Evolutionary conservation across 208 protist genomes (phyloP).

Genomic region (Acanthamoeba culbertsoni): DNA sequence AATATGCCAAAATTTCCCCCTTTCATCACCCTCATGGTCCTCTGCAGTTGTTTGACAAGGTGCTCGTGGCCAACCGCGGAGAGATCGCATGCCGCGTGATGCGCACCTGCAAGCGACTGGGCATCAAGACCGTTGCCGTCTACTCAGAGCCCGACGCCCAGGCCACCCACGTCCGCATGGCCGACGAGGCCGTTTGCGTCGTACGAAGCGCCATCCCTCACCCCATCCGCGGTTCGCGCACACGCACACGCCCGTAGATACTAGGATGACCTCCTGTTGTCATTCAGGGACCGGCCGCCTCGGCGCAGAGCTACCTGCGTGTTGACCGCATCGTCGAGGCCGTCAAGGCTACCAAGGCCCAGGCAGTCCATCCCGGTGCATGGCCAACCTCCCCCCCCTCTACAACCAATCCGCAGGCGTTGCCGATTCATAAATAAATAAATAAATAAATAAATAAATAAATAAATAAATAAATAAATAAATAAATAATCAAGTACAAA

Average conservation of each 20-base stretch:
- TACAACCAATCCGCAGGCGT: too few relatives aligned
- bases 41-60: slow-evolving; percentile 78
- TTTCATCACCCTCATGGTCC: not conserved
- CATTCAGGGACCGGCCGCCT: slow-evolving; percentile 73
- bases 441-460: too few relatives aligned
- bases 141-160: slow-evolving; percentile 78
- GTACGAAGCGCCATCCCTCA: not conserved
- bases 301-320: slow-evolving; percentile 78
- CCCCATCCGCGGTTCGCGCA: not conserved
- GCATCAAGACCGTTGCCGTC: slow-evolving; percentile 88
- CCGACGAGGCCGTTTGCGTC: slow-evolving; percentile 77
- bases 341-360: slow-evolving; percentile 75
- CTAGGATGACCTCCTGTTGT: not conserved
- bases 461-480: too few relatives aligned
- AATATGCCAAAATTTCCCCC: not conserved
- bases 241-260: not conserved
- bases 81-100: slow-evolving; percentile 90
- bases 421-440: too few relatives aligned
- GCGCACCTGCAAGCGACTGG: slow-evolving; percentile 82
- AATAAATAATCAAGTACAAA: too few relatives aligned
- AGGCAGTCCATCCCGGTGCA: slow-evolving; percentile 89
- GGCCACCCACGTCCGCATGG: slow-evolving; percentile 75
- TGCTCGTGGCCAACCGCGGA: slow-evolving; percentile 87
- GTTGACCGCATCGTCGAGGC: slow-evolving; percentile 84
- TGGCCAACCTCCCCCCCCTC: slow-evolving; percentile 71